These are phyloP conservation scores for Ophiorrhiza pumila DNA, from an alignment of 257 asterid species.

Conservation along the genomic window DNA sequence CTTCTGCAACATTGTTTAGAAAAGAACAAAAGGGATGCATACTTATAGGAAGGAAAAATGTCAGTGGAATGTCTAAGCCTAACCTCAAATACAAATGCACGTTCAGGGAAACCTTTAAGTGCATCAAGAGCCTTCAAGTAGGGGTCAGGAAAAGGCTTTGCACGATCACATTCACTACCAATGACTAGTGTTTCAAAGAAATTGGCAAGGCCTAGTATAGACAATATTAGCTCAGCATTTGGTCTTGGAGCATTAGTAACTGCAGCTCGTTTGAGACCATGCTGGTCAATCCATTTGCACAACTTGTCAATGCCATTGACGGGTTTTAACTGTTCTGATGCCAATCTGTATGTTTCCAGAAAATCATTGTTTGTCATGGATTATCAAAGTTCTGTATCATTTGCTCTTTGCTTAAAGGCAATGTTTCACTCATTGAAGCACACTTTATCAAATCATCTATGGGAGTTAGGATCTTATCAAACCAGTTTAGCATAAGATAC, in stretches of 20 bases:
- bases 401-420: not conserved
- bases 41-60: not conserved
- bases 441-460: too few relatives aligned
- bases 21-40: not conserved
- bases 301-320: conserved; percentile 55
- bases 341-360: conserved; percentile 49
- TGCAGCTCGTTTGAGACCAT: conserved; percentile 72
- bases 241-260: conserved; percentile 87
- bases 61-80: not conserved
- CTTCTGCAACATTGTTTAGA: not conserved
- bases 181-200: conserved; percentile 58
- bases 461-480: not conserved
- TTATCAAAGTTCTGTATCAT: not conserved
- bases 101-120: conserved; percentile 58
- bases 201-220: conserved; percentile 44
- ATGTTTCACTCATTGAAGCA: not conserved
- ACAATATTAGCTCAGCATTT: conserved; percentile 62
- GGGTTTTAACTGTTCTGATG: conserved; percentile 47
- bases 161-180: conserved; percentile 68
- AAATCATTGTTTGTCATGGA: not conserved
- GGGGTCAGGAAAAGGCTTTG: conserved; percentile 86
- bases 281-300: conserved; percentile 63
- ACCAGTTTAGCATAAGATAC: conserved; percentile 23
- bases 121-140: conserved; percentile 60
- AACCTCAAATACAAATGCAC: conserved; percentile 72